Base-by-base conservation (phyloP, 345 rosid genomes). In the Geranium brycei region DNA sequence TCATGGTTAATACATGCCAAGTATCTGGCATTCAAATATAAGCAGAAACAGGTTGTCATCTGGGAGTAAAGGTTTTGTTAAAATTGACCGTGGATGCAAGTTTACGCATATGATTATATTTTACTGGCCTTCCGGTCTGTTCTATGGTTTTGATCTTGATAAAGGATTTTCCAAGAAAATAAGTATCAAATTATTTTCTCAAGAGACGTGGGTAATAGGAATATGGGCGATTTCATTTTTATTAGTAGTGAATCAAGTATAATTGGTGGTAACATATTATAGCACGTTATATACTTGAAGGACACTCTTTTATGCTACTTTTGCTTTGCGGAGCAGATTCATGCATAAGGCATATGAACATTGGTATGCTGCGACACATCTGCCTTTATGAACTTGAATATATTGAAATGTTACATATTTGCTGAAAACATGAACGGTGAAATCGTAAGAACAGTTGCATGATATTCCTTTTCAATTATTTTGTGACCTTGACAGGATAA, bases 401-500 rank as follows among this genome's bases (percentile, higher is more conserved):
- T 47, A 6, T 11, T 47, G 53, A 47, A 47, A 47, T 47, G 53
- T 47, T 47, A 35, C 10, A 4, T 4, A 6, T 47, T 47, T 10
- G 53, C 53, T 47, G 53, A 47, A 47, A 47, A 8, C 11, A 47
- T 47, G 28, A 23, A 47, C 53, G 1, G 53, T 47, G 53, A 47
- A 47, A 47, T 47, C 3, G 1, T 6, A 7, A 47, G 53, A 47
- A 11, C 14, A 4, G 41, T 35, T n/a, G 59, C 17, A 1, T 41
- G 19, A 65, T 57, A 23, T 57, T 23, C 11, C 18, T 62, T 31
- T 17, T 61, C 59, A 19, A 61, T 62, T 15, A 57, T 17, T 17
- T 64, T 11, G 28, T 70, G 51, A 61, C 57, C 75, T 23, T 23
- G 28, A 23, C 28, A 93, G 97, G 99, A 93, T 51, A 93, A 93